Evolutionary conservation across 352 stramenopile genomes (phyloP), one percentile per base, ranked within the genome.

Genomic region (Plasmopara muralis): DNA sequence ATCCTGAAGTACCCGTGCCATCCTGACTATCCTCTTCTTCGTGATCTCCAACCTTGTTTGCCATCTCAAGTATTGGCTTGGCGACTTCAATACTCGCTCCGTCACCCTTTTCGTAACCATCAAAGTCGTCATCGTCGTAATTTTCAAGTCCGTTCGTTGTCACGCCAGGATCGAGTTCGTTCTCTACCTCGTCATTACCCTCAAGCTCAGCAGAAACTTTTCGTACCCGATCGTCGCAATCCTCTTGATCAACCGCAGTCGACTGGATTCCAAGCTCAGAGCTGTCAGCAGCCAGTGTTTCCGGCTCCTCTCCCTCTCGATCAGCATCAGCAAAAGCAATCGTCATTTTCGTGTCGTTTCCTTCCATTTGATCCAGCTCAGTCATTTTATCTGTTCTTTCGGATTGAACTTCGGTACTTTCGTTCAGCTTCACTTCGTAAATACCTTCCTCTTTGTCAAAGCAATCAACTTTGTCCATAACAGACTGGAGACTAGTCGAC

Each of bases 381-480:
- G 10, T 35, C 10, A 12, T 35, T 35, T 35, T 4, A 12, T 35
- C 43, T 30, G 13, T 15, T 14, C 47, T 14, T 20, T 57, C 10
- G n/a, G 35, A 12, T 35, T 41, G 28, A 16, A 55, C 20, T 20
- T 68, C 43, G 50, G 10, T 10, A 16, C 13, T 34, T 12, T 28
- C 28, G 37, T 64, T 60, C 25, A 49, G 34, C 40, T n/a, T 40
- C 14, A 20, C 42, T n/a, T 66, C 45, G 8, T 66, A 50, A 9
- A 69, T 69, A 41, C 44, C 52, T 2, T 35, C 31, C 31, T 35
- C 31, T 8, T 35, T 12, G 10, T 35, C 31, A 35, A 5, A 35
- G 31, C 5, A 5, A 12, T 70, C 57, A n/a, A 64, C 59, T 15
- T 64, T 59, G 25, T 72, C 68, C 0, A 15, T 39, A n/a, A 40